These are phyloP conservation scores for Neofusicoccum laricinum DNA, from an alignment of 2,329 filamentous ascomycete species.

Conservation along the genomic window DNA sequence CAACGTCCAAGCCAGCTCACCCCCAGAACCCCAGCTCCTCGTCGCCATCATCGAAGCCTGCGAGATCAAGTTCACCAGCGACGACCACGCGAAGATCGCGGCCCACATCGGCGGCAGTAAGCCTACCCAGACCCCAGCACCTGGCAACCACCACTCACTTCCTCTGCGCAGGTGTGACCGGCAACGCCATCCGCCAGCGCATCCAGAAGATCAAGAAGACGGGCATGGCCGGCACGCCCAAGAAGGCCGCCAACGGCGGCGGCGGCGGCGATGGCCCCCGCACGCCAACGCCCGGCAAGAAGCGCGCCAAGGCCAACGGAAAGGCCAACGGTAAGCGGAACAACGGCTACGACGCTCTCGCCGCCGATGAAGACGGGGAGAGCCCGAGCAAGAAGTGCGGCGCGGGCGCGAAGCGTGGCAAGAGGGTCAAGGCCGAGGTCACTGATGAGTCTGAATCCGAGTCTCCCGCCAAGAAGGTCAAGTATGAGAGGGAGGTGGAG, in stretches of 20 bases:
- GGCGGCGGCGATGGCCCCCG: not conserved
- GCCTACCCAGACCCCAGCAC: not conserved
- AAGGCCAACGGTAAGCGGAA: not conserved
- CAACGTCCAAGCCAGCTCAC: too few relatives aligned
- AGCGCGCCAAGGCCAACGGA: not conserved
- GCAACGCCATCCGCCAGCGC: slow-evolving; percentile 8
- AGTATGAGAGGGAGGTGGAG: not conserved
- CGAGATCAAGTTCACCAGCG: not conserved
- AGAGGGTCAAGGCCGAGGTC: not conserved
- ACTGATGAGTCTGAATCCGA: not conserved
- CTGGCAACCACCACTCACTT: not conserved
- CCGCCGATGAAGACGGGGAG: not conserved
- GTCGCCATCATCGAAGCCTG: not conserved
- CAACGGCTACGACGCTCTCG: not conserved
- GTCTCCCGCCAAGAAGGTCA: not conserved
- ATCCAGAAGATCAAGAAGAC: not conserved
- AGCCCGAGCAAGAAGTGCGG: not conserved
- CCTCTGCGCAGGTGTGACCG: not conserved
- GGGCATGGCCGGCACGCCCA: not conserved
- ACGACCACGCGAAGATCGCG: not conserved
- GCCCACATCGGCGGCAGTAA: not conserved
- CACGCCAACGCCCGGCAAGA: not conserved
- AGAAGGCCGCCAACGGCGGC: not conserved
- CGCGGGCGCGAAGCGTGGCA: not conserved
- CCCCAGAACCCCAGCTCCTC: not conserved